Percentiles rank a stretch among this genome's conserved stretches.
Conservation (phyloP, 345 rosid genomes). For the Populus nigra region DNA sequence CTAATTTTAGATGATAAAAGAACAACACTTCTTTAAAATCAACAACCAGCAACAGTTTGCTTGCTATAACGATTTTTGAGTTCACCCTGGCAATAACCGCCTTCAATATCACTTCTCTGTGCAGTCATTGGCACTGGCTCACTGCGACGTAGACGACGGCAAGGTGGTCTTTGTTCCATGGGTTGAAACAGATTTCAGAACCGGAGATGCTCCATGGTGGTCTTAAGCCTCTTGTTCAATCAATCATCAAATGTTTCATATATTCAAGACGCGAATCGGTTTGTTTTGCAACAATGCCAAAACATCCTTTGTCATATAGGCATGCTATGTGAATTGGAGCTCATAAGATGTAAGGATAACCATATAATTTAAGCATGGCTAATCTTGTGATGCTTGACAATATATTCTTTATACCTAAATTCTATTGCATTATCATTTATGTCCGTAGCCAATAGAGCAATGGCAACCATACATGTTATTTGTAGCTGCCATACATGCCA, state of each 20-base stretch:
- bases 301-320: neutral
- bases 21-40: neutral
- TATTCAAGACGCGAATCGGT: neutral
- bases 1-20: neutral
- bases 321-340: conserved; percentile 7
- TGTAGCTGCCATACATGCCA: neutral
- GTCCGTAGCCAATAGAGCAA: neutral
- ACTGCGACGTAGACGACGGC: conserved; percentile 67
- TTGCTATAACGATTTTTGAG: neutral
- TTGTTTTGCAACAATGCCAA: conserved; percentile 12
- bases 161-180: conserved; percentile 90
- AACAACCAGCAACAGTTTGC: neutral
- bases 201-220: conserved; percentile 97
- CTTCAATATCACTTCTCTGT: neutral
- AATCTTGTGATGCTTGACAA: neutral
- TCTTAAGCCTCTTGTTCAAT: conserved; percentile 31
- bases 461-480: neutral
- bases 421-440: neutral
- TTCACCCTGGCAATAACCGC: neutral
- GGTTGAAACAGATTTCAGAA: conserved; percentile 95
- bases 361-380: neutral
- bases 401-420: neutral
- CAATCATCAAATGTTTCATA: neutral
- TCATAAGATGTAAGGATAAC: conserved; percentile 1
- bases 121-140: conserved; percentile 93